Base-by-base conservation (phyloP, 371 early-diverging fungal species). In the Fennellomyces sp. region DNA sequence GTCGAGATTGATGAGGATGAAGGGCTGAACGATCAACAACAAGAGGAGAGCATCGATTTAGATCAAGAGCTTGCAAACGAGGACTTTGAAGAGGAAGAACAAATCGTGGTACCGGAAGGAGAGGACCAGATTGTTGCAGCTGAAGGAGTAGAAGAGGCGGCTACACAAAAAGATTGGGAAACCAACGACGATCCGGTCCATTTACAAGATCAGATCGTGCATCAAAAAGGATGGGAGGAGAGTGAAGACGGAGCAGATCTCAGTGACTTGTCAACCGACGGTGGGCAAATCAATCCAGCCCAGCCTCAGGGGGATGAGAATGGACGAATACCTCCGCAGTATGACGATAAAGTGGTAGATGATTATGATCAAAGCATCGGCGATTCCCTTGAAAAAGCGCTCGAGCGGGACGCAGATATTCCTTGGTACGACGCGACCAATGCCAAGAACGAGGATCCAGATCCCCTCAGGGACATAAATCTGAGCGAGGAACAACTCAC, bases 51-150 rank as follows among this genome's bases (percentile, higher is more conserved):
- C 5, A 17, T 23, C n/a, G 45, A 45, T 3, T 23, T 45, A 21
- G 45, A 45, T 45, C 45, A 45, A 45, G 45, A 45, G n/a, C 23
- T 52, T 33, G 52, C 52, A 15, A 35, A 52, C 19, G 35, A 52
- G 23, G 52, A 27, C 11, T 30, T 26, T 39, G 50, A 49, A 48
- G 50, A 49, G 10, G 50, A 30, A 33, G 39, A 42, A 33, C 50
- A 58, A 23, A 8, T n/a, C n/a, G n/a, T 45, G 5, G 1, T 6
- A 21, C 23, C 45, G 13, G n/a, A 42, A 47, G 11, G 4, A 30
- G 57, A 7, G 2, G 10, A 21, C 11, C 15, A 13, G 21, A 15
- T 42, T 19, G 21, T 15, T 8, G 48, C 23, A 23, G 33, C 33
- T n/a, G n/a, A n/a, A 33, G 11, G 2, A 57, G 33, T 13, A 13